phyloP scores from a whole-genome alignment of 2,329 filamentous ascomycete species.

The Penicillium crustosum region DNA sequence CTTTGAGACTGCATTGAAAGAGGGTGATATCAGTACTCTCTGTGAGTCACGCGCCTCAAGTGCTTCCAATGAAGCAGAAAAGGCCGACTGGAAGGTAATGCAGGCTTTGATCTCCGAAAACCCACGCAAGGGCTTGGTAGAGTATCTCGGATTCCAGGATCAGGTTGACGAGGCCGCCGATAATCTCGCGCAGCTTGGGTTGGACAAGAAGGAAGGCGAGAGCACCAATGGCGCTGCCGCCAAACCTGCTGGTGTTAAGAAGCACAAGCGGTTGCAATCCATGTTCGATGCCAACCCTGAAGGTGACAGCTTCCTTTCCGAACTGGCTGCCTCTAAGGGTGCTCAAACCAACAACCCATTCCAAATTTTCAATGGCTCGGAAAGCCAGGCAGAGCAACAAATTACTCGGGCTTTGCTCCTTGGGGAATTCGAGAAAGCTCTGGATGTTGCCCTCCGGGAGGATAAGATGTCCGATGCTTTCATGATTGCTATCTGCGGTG shows the following conservation, averaged over 20 bases:
- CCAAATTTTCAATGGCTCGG: conserved; percentile 79
- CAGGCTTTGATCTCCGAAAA: conserved; percentile 82
- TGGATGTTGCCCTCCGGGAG: conserved; percentile 84
- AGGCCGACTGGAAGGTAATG: conserved; percentile 93
- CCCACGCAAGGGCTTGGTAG: conserved; percentile 79
- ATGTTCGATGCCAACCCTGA: conserved; percentile 76
- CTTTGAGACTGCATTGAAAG: conserved; percentile 79
- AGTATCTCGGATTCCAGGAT: conserved; percentile 84
- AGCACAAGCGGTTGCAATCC: conserved; percentile 66
- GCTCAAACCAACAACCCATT: conserved; percentile 94
- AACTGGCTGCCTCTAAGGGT: conserved; percentile 81
- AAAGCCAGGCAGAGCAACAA: conserved; percentile 77
- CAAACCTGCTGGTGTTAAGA: conserved; percentile 50
- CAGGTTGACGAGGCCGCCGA: conserved; percentile 53
- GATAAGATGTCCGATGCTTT: conserved; percentile 93
- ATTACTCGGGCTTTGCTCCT: conserved; percentile 88
- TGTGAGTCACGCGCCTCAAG: conserved; percentile 75
- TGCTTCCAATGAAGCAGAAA: conserved; percentile 84
- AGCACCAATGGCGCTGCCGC: conserved; percentile 48
- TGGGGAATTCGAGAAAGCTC: conserved; percentile 84
- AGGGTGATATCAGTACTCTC: conserved; percentile 73
- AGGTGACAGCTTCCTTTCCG: conserved; percentile 81
- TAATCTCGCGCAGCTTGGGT: conserved; percentile 43
- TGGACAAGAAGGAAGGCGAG: conserved; percentile 40
- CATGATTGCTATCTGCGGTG: conserved; percentile 95